Percentiles rank a stretch among this genome's conserved stretches.
Evolutionary conservation across 2,329 filamentous ascomycete species (phyloP).

Genomic region (Nannizzia gypsea): DNA sequence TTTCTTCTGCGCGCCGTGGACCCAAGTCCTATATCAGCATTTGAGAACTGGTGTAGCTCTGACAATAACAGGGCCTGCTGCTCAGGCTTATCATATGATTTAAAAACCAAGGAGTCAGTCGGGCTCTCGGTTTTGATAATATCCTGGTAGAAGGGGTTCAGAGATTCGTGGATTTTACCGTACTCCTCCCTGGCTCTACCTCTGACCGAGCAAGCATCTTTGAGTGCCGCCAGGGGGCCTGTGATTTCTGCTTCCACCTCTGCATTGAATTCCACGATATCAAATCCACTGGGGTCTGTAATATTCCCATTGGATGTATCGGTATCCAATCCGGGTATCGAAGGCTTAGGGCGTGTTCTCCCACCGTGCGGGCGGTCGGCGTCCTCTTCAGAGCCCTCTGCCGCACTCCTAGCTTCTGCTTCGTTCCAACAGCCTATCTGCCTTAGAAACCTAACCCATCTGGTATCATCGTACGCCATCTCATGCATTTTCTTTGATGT

Average conservation of each 20-base stretch:
- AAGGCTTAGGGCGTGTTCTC: neutral
- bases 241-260: conserved; percentile 30
- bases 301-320: neutral
- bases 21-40: conserved; percentile 68
- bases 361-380: conserved; percentile 27
- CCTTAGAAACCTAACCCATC: conserved; percentile 80
- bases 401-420: conserved; percentile 63
- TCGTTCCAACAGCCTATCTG: conserved; percentile 92
- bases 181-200: conserved; percentile 83
- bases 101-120: conserved; percentile 72
- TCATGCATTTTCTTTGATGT: conserved; percentile 79
- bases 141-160: conserved; percentile 83
- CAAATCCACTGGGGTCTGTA: conserved; percentile 59
- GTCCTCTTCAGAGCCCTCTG: conserved; percentile 48
- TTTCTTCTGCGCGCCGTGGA: conserved; percentile 60
- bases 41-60: conserved; percentile 65
- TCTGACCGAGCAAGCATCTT: conserved; percentile 61
- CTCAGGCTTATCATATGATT: conserved; percentile 75
- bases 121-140: conserved; percentile 57
- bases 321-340: neutral
- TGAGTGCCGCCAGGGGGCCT: conserved; percentile 54
- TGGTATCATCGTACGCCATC: conserved; percentile 96
- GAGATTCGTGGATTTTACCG: conserved; percentile 74
- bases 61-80: conserved; percentile 81
- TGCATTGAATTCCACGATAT: conserved; percentile 53